Conservation (phyloP, 495 filamentous ascomycete species). For the Neurospora africana region DNA sequence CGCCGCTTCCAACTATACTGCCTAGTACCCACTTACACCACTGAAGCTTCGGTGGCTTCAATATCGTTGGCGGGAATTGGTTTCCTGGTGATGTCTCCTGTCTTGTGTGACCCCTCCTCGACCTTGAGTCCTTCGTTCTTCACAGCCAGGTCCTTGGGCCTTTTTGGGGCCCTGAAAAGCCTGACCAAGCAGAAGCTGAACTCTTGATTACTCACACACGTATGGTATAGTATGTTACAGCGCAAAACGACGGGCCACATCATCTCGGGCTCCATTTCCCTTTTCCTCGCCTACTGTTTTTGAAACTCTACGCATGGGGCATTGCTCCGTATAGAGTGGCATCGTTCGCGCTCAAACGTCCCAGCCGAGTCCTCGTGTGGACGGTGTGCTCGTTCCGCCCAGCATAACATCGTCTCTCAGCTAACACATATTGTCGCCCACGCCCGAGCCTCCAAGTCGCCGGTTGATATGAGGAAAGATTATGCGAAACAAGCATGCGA, state of each 20-base stretch:
- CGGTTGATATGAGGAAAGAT: not conserved
- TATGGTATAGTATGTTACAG: not conserved
- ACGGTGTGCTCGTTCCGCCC: slow-evolving; percentile 12
- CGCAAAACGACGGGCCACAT: not conserved
- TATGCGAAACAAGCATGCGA: not conserved
- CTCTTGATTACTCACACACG: not conserved
- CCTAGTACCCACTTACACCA: not conserved
- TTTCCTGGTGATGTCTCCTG: not conserved
- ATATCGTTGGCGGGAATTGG: not conserved
- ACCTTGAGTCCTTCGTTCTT: not conserved
- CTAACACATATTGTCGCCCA: not conserved
- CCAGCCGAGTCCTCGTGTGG: slow-evolving; percentile 1
- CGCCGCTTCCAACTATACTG: not conserved
- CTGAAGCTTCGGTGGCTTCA: not conserved
- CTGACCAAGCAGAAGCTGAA: not conserved
- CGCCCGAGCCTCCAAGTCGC: not conserved
- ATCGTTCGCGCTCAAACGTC: not conserved
- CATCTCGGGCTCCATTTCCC: not conserved
- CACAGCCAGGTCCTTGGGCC: not conserved
- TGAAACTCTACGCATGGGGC: not conserved
- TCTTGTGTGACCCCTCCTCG: not conserved
- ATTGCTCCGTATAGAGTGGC: not conserved
- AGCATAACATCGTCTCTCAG: slow-evolving; percentile 20
- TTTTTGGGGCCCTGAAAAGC: not conserved
- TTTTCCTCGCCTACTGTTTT: not conserved